phyloP scores from a whole-genome alignment of 768 basidiomycete species.

The Pulveroboletus sp. region DNA sequence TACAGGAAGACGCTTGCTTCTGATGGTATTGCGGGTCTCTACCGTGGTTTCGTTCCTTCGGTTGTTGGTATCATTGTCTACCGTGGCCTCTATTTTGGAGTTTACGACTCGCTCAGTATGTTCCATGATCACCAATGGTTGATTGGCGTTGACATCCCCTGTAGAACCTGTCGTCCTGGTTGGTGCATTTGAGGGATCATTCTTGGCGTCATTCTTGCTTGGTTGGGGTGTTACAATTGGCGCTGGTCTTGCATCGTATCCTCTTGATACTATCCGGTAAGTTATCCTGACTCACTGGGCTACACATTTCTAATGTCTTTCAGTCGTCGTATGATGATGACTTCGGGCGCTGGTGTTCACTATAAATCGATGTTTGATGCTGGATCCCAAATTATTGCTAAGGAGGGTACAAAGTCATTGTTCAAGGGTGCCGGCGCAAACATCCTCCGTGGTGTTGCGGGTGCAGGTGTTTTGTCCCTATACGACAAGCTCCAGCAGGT shows the following conservation, averaged over 20 bases:
- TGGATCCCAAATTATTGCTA: constrained; percentile 88
- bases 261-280: constrained; percentile 86
- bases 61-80: constrained; percentile 99
- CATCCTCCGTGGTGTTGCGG: constrained; percentile 98
- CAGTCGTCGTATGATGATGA: constrained; percentile 99
- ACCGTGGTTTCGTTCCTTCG: constrained; percentile 99
- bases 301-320: constrained; percentile 17
- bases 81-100: constrained; percentile 99
- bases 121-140: constrained; percentile 29
- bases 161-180: constrained; percentile 96
- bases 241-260: constrained; percentile 98
- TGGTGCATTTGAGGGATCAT: constrained; percentile 91
- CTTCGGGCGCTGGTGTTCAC: constrained; percentile 90
- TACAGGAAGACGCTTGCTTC: constrained; percentile 97
- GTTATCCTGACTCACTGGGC: background rate
- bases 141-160: constrained; percentile 21
- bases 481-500: constrained; percentile 98
- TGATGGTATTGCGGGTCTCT: constrained; percentile 98
- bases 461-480: constrained; percentile 98
- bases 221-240: constrained; percentile 99
- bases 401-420: constrained; percentile 93
- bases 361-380: constrained; percentile 99
- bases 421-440: constrained; percentile 99
- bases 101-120: constrained; percentile 90
- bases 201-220: constrained; percentile 94